Conservation (phyloP, 2,329 filamentous ascomycete genomes). For the Talaromyces sp. region DNA sequence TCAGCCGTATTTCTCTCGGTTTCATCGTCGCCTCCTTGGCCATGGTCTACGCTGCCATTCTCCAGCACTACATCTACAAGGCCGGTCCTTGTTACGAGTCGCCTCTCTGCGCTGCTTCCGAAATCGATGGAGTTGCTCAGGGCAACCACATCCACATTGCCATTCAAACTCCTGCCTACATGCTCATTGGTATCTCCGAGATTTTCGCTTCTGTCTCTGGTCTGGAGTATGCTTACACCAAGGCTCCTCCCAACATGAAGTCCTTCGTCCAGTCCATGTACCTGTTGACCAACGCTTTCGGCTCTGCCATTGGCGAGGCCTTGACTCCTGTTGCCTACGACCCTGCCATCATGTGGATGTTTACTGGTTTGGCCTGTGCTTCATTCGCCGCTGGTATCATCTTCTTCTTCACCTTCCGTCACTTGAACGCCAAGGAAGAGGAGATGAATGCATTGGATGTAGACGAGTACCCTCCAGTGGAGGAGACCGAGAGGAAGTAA, state of each 20-base stretch:
- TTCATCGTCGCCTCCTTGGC: constrained; percentile 64
- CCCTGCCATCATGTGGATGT: constrained; percentile 66
- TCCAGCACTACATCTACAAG: constrained; percentile 56
- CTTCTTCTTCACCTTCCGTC: constrained; percentile 53
- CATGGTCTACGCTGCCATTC: constrained; percentile 58
- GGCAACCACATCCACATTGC: constrained; percentile 45
- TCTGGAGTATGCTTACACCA: constrained; percentile 70
- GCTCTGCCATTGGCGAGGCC: constrained; percentile 57
- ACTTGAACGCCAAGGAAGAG: constrained; percentile 49
- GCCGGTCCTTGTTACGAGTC: constrained; percentile 51
- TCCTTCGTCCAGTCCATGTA: constrained; percentile 55
- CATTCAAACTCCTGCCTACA: constrained; percentile 45
- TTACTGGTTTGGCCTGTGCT: constrained; percentile 53
- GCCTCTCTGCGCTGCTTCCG: constrained; percentile 34
- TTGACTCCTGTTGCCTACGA: constrained; percentile 60
- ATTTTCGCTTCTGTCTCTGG: constrained; percentile 63
- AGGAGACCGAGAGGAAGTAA: background rate
- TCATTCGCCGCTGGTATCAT: constrained; percentile 38
- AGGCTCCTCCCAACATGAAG: constrained; percentile 67
- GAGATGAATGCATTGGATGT: constrained; percentile 50
- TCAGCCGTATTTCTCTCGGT: constrained; percentile 70
- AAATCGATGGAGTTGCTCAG: constrained; percentile 29
- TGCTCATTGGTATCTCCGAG: constrained; percentile 51
- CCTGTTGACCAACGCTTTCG: constrained; percentile 58
- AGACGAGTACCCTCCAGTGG: constrained; percentile 21